These are phyloP conservation scores for Pinus tabuliformis DNA, from an alignment of 75 land plant genomes.

Conservation along the genomic window DNA sequence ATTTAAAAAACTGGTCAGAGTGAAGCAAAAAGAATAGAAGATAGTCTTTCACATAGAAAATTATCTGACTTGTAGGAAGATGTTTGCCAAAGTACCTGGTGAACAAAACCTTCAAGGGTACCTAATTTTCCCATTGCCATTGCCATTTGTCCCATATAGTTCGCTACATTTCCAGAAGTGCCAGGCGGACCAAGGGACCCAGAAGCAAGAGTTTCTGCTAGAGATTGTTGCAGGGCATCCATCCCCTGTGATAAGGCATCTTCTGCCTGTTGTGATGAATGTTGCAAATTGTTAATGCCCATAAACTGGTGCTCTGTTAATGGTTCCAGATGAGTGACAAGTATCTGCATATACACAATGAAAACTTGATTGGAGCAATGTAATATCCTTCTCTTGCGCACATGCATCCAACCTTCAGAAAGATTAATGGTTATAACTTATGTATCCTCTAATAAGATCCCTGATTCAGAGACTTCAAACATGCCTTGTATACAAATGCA, in stretches of 20 bases:
- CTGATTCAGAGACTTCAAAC: background rate
- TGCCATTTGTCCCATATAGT: conserved; percentile 94
- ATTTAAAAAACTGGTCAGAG: background rate
- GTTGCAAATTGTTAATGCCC: conserved; percentile 59
- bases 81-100: conserved; percentile 47
- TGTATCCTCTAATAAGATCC: background rate
- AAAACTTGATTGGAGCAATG: background rate
- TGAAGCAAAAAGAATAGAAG: background rate
- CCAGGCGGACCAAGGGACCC: conserved; percentile 19
- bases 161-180: conserved; percentile 62
- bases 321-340: conserved; percentile 54
- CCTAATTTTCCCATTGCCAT: conserved; percentile 88
- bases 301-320: conserved; percentile 57
- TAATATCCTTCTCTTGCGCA: no score
- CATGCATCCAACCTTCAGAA: no score
- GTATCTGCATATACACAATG: conserved; percentile 32
- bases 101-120: conserved; percentile 66
- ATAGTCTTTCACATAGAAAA: background rate
- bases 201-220: conserved; percentile 55
- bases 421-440: no score
- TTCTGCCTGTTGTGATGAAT: conserved; percentile 72
- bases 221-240: conserved; percentile 70
- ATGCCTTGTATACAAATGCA: background rate
- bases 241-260: conserved; percentile 76
- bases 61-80: background rate